Evolutionary conservation across 495 filamentous ascomycete species (phyloP).

Genomic region (Tuber melanosporum): DNA sequence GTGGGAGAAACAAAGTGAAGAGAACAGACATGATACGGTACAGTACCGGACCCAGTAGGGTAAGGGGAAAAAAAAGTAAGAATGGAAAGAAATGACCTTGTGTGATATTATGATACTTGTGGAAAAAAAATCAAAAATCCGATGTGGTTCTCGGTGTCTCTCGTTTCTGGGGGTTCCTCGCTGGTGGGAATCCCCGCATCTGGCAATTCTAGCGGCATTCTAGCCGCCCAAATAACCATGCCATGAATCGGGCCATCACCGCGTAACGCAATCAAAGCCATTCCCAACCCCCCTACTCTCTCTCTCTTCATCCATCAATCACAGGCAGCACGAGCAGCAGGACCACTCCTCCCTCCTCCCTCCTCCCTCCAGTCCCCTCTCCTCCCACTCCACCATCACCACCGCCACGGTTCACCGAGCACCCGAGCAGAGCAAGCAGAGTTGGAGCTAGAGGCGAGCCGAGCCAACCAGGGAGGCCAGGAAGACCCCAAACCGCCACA

Average conservation of each 20-base stretch:
- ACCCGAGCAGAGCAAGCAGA: background rate
- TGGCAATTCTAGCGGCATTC: slow-evolving; percentile 11
- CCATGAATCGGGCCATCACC: slow-evolving; percentile 36
- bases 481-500: background rate
- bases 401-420: slow-evolving; percentile 31
- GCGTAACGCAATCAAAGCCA: slow-evolving; percentile 45
- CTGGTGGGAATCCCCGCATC: background rate
- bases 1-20: background rate
- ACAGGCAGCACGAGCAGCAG: background rate
- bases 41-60: background rate
- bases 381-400: slow-evolving; percentile 40
- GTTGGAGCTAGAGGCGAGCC: background rate
- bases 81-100: background rate
- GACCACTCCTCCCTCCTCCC: slow-evolving; percentile 47
- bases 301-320: slow-evolving; percentile 17
- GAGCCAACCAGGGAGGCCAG: background rate
- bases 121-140: background rate
- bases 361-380: slow-evolving; percentile 39
- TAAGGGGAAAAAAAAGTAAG: background rate
- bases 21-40: slow-evolving; percentile 11
- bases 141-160: background rate
- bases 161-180: background rate
- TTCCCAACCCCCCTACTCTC: slow-evolving; percentile 43
- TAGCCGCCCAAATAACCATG: slow-evolving; percentile 36
- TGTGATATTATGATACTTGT: background rate